Evolutionary conservation across 352 stramenopile species (phyloP).

Genomic region (Globisporangium apiculatum): DNA sequence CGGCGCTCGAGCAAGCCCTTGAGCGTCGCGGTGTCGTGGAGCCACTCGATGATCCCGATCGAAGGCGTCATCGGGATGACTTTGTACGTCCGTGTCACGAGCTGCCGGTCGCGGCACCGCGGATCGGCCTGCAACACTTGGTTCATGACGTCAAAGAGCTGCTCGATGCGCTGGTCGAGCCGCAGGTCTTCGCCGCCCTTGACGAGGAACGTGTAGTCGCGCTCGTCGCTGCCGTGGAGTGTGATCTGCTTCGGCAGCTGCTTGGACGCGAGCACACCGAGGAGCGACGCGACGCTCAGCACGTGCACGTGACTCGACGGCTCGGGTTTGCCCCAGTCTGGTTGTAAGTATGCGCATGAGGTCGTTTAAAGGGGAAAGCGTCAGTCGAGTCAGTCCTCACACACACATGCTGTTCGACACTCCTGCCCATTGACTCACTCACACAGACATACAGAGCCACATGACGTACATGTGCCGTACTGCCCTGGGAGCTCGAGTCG

Average conservation of each 20-base stretch:
- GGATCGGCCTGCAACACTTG: conserved; percentile 64
- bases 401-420: too few species aligned
- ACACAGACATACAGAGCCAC: not conserved
- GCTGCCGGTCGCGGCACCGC: conserved; percentile 50
- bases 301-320: conserved; percentile 55
- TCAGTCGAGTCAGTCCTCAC: too few species aligned
- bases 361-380: too few species aligned
- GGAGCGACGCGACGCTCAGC: conserved; percentile 64
- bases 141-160: conserved; percentile 91
- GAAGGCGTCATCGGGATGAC: conserved; percentile 83
- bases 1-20: conserved; percentile 77
- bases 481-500: conserved; percentile 73
- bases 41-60: conserved; percentile 83
- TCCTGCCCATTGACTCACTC: too few species aligned
- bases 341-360: too few species aligned
- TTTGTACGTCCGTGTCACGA: conserved; percentile 77
- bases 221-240: conserved; percentile 76
- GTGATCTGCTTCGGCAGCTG: conserved; percentile 79
- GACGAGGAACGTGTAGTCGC: conserved; percentile 81
- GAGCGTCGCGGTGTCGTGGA: conserved; percentile 64
- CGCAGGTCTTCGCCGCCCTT: conserved; percentile 90
- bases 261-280: conserved; percentile 81
- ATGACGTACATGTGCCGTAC: conserved; percentile 56
- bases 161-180: conserved; percentile 89
- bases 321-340: conserved; percentile 72